These are phyloP conservation scores for Magnusiomyces tetraspermus DNA, from an alignment of 1,139 yeast genomes.

Conservation along the genomic window DNA sequence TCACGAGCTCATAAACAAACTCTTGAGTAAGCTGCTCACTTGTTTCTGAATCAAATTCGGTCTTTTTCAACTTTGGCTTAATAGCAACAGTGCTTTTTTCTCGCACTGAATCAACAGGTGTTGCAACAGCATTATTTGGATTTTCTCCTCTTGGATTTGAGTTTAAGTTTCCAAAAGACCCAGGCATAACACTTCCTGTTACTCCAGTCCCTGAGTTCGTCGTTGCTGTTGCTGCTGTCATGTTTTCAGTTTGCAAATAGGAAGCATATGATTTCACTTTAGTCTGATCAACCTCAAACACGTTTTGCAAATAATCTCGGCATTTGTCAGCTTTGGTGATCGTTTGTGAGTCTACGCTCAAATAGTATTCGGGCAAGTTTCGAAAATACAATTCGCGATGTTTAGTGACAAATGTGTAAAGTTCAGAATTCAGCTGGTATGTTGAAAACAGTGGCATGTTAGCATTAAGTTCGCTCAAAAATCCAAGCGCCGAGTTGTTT, in stretches of 20 bases:
- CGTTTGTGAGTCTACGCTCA: conserved; percentile 3
- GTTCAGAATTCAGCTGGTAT: neutral
- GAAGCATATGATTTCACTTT: too few species aligned
- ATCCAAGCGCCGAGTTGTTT: neutral
- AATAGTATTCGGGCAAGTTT: conserved; percentile 4
- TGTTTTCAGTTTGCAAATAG: too few species aligned
- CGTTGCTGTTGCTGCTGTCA: too few species aligned
- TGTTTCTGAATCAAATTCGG: neutral
- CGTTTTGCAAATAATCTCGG: neutral
- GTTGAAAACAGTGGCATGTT: neutral
- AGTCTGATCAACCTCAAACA: too few species aligned
- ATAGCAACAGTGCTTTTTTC: too few species aligned
- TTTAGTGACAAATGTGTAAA: conserved; percentile 2
- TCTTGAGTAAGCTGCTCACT: conserved; percentile 4
- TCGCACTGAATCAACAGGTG: too few species aligned
- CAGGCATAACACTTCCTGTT: too few species aligned
- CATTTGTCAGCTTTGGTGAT: neutral
- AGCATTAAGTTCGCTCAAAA: neutral
- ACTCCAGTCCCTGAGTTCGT: too few species aligned
- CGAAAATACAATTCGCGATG: conserved; percentile 7
- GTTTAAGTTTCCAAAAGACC: too few species aligned
- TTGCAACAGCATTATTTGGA: too few species aligned
- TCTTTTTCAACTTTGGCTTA: too few species aligned
- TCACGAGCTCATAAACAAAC: conserved; percentile 7
- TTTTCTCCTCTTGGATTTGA: too few species aligned